Evolutionary conservation across 169 alveolate species (phyloP).

Genomic region (Cryptosporidium xiaoi): DNA sequence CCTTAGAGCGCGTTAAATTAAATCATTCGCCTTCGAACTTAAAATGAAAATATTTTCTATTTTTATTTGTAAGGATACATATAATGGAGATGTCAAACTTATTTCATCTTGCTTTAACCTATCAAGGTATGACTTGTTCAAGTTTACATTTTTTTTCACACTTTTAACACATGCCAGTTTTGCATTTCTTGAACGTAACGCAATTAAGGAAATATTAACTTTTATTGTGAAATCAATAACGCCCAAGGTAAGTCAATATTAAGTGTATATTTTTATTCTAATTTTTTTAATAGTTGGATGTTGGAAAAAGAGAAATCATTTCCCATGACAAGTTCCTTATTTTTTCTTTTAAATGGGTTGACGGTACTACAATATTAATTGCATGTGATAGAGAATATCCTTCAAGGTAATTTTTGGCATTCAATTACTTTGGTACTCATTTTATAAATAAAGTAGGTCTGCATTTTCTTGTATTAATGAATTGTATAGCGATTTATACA

Average conservation of each 20-base stretch:
- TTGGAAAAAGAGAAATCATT: slow-evolving; percentile 29
- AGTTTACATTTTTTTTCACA: not conserved
- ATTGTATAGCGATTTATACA: not conserved
- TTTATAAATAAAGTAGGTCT: not conserved
- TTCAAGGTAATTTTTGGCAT: slow-evolving; percentile 17
- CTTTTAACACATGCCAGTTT: slow-evolving; percentile 10
- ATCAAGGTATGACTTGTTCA: slow-evolving; percentile 28
- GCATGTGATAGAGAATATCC: slow-evolving; percentile 52
- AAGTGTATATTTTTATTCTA: not conserved
- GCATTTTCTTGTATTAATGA: slow-evolving; percentile 66
- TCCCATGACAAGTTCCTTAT: slow-evolving; percentile 41
- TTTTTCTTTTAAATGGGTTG: slow-evolving; percentile 59
- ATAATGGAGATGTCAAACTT: not conserved
- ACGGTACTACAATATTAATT: slow-evolving; percentile 37
- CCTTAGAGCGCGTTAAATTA: not conserved
- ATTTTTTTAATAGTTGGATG: slow-evolving; percentile 12
- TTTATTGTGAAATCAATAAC: slow-evolving; percentile 48
- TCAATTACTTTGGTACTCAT: not conserved
- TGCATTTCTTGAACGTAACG: slow-evolving; percentile 44
- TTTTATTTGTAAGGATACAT: slow-evolving; percentile 16
- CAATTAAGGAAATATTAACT: slow-evolving; percentile 47
- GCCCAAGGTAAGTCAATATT: slow-evolving; percentile 54
- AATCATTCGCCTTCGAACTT: not conserved
- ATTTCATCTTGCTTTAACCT: slow-evolving; percentile 34
- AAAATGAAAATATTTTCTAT: slow-evolving; percentile 57